Percentiles rank a stretch among this genome's conserved stretches.
phyloP scores from a whole-genome alignment of 306 rosid species.

The Benincasa hispida region DNA sequence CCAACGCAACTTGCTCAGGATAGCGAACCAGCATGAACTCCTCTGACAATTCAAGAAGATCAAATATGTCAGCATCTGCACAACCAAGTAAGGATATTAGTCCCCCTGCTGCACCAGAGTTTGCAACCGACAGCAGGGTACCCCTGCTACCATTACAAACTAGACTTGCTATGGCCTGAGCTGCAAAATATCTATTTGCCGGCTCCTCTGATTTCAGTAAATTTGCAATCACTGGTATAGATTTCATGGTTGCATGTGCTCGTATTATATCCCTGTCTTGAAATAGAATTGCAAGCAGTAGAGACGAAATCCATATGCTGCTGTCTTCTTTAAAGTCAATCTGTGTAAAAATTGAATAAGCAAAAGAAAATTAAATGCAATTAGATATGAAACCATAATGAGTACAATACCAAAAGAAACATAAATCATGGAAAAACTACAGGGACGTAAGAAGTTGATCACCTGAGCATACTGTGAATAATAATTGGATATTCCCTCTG shows the following conservation, averaged over 20 bases:
- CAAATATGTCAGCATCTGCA: slow-evolving; percentile 78
- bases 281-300: slow-evolving; percentile 74
- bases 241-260: slow-evolving; percentile 71
- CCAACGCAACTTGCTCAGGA: slow-evolving; percentile 96
- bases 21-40: slow-evolving; percentile 74
- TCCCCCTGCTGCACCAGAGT: slow-evolving; percentile 97
- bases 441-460: slow-evolving; percentile 2
- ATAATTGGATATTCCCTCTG: slow-evolving; percentile 64
- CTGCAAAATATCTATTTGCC: slow-evolving; percentile 84
- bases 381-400: background rate
- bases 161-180: slow-evolving; percentile 84
- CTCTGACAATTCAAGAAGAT: slow-evolving; percentile 83
- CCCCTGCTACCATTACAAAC: slow-evolving; percentile 99
- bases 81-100: slow-evolving; percentile 91
- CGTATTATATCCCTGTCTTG: slow-evolving; percentile 94
- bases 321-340: slow-evolving; percentile 81
- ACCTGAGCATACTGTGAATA: slow-evolving; percentile 81
- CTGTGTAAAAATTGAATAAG: slow-evolving; percentile 34
- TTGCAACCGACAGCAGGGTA: slow-evolving; percentile 88
- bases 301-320: slow-evolving; percentile 79
- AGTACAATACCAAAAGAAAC: slow-evolving; percentile 10
- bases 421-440: background rate
- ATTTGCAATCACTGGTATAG: slow-evolving; percentile 73
- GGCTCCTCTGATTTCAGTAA: slow-evolving; percentile 77
- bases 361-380: slow-evolving; percentile 11